Evolutionary conservation across 495 filamentous ascomycete species (phyloP), one percentile per base, ranked within the genome.

Genomic region (Cairneyella variabilis): DNA sequence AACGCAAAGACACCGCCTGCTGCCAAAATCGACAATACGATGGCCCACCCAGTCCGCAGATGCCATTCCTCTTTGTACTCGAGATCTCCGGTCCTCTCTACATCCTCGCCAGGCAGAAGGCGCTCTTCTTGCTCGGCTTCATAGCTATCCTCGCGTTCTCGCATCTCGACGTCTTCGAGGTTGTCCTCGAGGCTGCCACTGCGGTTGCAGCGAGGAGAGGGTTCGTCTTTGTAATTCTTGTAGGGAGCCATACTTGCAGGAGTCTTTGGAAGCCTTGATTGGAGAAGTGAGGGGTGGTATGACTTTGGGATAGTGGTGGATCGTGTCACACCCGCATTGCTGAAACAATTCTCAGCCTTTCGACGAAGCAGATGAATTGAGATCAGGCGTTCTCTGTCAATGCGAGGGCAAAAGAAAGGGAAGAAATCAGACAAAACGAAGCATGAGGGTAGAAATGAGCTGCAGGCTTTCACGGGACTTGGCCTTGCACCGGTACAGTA

Each of bases 41-140:
- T 48, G 18, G 51, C 61, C 62, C 62, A 64, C 16, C n/a, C 34
- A 0, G 62, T 61, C n/a, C 62, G 58, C 20, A 64, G 28, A 53
- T 64, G 54, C 58, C 58, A 61, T 50, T 61, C 56, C 0, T 40
- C 26, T 17, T 51, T 55, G 45, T 59, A 57, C 20, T 54, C 46
- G n/a, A 58, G 9, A 17, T 54, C 45, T n/a, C 34, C 40, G 11
- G 32, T 51, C 8, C 16, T 16, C 17, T 56, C 53, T 3, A 51
- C 5, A 34, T 56, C 57, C 3, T 57, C 47, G 36, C 41, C 43
- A 21, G 49, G 22, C 0, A 61, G 50, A 36, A 61, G 55, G 1
- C 62, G 55, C 3, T 60, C 36, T 5, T 54, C 44, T 28, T 60
- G 60, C 20, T 34, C 48, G 14, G 21, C 6, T 1, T 53, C 54